Evolutionary conservation across 2,329 filamentous ascomycete species (phyloP), one percentile per base, ranked within the genome.

Genomic region (Trichoderma arundinaceum): DNA sequence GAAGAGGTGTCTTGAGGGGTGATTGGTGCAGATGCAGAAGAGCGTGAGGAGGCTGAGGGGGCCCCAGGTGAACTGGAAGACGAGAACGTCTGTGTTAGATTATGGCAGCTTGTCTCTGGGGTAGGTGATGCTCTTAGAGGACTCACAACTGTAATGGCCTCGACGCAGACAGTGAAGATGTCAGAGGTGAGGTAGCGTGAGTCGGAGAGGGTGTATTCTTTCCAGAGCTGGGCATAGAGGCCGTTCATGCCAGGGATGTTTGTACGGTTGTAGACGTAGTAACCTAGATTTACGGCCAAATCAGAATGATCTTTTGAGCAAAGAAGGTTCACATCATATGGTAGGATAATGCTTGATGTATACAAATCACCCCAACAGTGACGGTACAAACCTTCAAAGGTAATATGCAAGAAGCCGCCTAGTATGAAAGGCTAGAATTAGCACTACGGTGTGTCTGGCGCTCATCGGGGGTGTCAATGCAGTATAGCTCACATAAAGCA

Each of bases 181-280:
- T 95, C 91, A 17, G 88, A 88, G 2, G 90, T 93, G 71, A 97
- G 81, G 74, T 97, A 97, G 49, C 93, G 85, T 63, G 92, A 96
- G 79, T 97, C 93, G 2, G 91, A 94, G 39, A 94, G 83, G 3
- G 91, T 85, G 75, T 97, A 97, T 77, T 97, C 93, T 75, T 97
- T 97, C 93, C 93, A 97, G 51, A 96, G 82, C 80, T 97, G 92
- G 2, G 90, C 92, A 65, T 94, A 90, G 7, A 95, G 79, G 63
- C 89, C 88, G 74, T 92, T 89, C 67, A 86, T 86, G 10, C 84
- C 81, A 0, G 88, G 86, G 75, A 97, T 83, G 28, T 79, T 80
- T 22, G 81, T 78, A 75, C 92, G 90, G 74, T 94, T 87, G 69
- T 86, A 77, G 68, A 93, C 83, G 74, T 92, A 96, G 77, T 96